Evolutionary conservation across 1,139 yeast genomes (phyloP), one percentile per base, ranked within the genome.

Genomic region (Hansenula lynferdii): DNA sequence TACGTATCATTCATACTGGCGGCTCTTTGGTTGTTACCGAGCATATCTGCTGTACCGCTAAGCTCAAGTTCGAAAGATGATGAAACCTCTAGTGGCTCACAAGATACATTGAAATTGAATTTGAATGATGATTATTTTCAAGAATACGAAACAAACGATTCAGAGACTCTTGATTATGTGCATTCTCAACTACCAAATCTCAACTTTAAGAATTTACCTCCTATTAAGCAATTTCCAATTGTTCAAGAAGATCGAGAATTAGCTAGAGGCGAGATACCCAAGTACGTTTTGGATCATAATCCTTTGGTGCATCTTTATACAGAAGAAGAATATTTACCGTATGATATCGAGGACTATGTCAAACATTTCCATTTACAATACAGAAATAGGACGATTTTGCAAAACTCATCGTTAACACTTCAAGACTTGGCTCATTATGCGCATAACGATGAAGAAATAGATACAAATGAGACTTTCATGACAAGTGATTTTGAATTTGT

Each of bases 281-380:
- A 65, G n/a, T 92, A 80, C 59, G 83, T 85, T 1, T 53, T 78
- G 1, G 81, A 83, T 36, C 74, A 77, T 56, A 78, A 92, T 5
- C 97, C 98, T 0, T 62, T 80, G 40, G 92, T 92, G 2, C 87
- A 86, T 56, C 66, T 92, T 19, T 90, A 90, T 64, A 81, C 95
- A 1, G 98, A 92, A 56, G 98, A 92, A 54, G 64, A 70, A 42
- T 92, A 89, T 57, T 65, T 84, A 47, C 98, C 98, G 0, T 86
- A 86, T 49, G 95, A 87, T 53, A 72, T 89, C 33, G 72, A 69
- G 36, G 75, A 83, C 31, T 92, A 62, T 58, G 90, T 86, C 11
- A 65, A 66, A 10, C 74, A 85, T 56, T 83, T 87, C 61, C 54
- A 67, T 60, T n/a, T 66, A 17, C 65, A 67, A 24, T 68, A 61